Conservation (phyloP, 2,329 filamentous ascomycete species). For the Aspergillus sp. region DNA sequence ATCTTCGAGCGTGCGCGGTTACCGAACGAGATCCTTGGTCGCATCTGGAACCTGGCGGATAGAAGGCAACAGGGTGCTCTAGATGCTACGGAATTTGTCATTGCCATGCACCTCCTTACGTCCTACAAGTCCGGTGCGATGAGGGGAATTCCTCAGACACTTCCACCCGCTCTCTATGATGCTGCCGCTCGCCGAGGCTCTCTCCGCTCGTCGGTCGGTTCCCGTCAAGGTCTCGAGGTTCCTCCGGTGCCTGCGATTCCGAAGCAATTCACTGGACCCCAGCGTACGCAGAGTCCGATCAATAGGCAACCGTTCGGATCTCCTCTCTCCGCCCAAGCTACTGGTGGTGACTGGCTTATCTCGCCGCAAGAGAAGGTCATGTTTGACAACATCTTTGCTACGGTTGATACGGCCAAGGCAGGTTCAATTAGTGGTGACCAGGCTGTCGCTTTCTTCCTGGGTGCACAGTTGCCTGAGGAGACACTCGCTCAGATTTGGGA, state of each 20-base stretch:
- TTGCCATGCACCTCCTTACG: constrained; percentile 95
- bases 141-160: constrained; percentile 72
- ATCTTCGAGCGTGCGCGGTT: constrained; percentile 94
- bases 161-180: constrained; percentile 86
- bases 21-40: constrained; percentile 86
- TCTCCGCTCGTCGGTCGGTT: constrained; percentile 54
- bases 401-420: constrained; percentile 75
- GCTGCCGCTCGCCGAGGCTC: constrained; percentile 73
- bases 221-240: constrained; percentile 49
- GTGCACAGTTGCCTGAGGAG: constrained; percentile 87
- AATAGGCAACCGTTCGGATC: constrained; percentile 53
- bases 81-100: constrained; percentile 88
- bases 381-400: constrained; percentile 83
- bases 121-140: constrained; percentile 85
- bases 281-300: constrained; percentile 62
- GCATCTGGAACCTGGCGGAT: constrained; percentile 94
- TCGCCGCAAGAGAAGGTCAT: constrained; percentile 79
- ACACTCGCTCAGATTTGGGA: constrained; percentile 95
- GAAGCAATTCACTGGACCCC: constrained; percentile 70
- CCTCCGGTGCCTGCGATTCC: constrained; percentile 70
- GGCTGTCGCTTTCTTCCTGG: constrained; percentile 89
- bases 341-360: constrained; percentile 76
- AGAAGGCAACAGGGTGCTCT: constrained; percentile 88
- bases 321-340: constrained; percentile 55
- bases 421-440: constrained; percentile 92